These are phyloP conservation scores for Apiospora marii DNA, from an alignment of 2,329 filamentous ascomycete genomes.

Conservation along the genomic window DNA sequence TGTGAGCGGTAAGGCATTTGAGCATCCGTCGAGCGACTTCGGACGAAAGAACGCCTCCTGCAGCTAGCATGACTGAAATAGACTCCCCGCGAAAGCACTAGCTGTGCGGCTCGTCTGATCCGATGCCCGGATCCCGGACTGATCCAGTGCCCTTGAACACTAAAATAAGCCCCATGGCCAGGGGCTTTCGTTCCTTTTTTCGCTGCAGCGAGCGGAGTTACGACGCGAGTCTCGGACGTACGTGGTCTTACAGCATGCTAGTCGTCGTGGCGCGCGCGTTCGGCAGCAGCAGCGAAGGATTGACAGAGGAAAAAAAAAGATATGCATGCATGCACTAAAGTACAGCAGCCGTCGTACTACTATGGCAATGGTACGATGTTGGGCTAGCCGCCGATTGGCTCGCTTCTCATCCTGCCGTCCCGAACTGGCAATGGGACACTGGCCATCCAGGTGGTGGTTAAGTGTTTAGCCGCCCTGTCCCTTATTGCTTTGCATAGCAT, in stretches of 20 bases:
- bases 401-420: not conserved
- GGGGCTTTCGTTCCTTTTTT: too few species aligned
- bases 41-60: not conserved
- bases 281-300: too few species aligned
- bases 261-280: too few species aligned
- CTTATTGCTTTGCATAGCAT: not conserved
- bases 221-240: not conserved
- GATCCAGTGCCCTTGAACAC: not conserved
- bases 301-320: not conserved
- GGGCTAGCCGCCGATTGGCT: not conserved
- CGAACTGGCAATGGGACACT: constrained; percentile 8
- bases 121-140: not conserved
- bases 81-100: constrained; percentile 7
- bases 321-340: not conserved
- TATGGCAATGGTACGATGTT: not conserved
- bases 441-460: not conserved
- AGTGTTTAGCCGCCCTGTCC: constrained; percentile 2
- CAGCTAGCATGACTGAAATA: not conserved
- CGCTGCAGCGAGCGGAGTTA: too few species aligned
- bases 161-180: too few species aligned
- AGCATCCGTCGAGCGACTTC: not conserved
- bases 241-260: not conserved
- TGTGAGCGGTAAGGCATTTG: not conserved
- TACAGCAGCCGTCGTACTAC: not conserved
- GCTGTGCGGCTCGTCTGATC: not conserved